These are phyloP conservation scores for Monosporascus sp. DNA, from an alignment of 2,329 filamentous ascomycete species.

Conservation along the genomic window DNA sequence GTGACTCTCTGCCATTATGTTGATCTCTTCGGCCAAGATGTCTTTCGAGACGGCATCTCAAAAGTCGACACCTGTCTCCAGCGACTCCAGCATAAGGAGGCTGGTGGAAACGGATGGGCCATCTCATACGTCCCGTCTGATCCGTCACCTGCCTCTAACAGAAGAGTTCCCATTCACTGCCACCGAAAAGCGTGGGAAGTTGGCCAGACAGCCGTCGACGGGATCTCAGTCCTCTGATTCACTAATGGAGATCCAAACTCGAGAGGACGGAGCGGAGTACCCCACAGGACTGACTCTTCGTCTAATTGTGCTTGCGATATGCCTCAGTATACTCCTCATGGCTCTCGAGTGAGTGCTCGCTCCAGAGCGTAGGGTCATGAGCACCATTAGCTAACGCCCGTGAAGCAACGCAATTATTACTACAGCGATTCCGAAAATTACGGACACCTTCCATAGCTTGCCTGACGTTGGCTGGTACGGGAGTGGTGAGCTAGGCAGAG, in stretches of 20 bases:
- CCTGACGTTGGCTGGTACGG: slow-evolving; percentile 44
- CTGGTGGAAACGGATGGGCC: too few species aligned
- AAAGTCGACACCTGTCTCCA: too few species aligned
- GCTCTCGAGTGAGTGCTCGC: slow-evolving; percentile 31
- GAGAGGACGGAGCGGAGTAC: slow-evolving; percentile 34
- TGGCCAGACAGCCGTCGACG: too few species aligned
- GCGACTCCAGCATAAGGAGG: too few species aligned
- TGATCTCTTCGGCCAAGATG: too few species aligned
- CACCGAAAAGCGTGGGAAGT: too few species aligned
- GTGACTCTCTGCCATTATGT: too few species aligned
- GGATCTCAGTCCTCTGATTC: too few species aligned
- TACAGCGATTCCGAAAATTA: slow-evolving; percentile 36
- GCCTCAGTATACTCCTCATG: slow-evolving; percentile 39
- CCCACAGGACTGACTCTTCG: slow-evolving; percentile 29
- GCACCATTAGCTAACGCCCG: slow-evolving; percentile 8
- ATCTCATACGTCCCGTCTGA: too few species aligned
- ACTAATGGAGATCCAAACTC: slow-evolving; percentile 11
- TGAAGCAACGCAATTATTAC: slow-evolving; percentile 30
- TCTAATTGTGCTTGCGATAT: slow-evolving; percentile 38
- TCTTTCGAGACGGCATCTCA: too few species aligned
- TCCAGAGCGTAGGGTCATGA: background rate
- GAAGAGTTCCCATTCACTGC: too few species aligned
- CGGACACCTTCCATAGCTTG: slow-evolving; percentile 33
- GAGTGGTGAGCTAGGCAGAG: slow-evolving; percentile 18
- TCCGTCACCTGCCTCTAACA: too few species aligned